Conservation (phyloP, 2,329 filamentous ascomycete species). For the Fusarium luffae region DNA sequence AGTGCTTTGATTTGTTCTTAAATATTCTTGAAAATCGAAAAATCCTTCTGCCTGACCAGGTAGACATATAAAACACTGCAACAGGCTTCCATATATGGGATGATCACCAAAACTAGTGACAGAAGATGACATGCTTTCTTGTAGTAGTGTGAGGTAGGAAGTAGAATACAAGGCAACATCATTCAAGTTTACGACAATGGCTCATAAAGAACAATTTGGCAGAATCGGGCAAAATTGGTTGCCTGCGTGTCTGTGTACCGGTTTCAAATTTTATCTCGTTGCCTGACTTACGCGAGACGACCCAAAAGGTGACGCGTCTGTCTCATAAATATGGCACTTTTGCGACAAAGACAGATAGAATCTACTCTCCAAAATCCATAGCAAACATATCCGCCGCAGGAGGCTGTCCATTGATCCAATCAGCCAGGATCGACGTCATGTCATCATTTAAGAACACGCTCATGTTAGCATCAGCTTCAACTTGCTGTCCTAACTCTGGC, state of each 20-base stretch:
- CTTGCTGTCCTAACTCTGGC: slow-evolving; percentile 5
- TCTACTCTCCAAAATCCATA: slow-evolving; percentile 25
- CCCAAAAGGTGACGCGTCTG: not conserved
- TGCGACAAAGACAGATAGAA: not conserved
- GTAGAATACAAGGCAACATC: not conserved
- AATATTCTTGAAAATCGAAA: rapidly evolving
- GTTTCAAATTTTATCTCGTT: not conserved
- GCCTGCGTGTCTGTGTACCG: not conserved
- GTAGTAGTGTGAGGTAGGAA: not conserved
- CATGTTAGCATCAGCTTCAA: not conserved
- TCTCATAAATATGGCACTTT: not conserved
- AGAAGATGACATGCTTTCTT: not conserved
- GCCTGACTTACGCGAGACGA: not conserved
- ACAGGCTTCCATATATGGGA: not conserved
- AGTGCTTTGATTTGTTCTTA: not conserved
- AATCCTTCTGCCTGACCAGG: slow-evolving; percentile 16
- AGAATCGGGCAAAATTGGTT: not conserved
- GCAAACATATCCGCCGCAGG: slow-evolving; percentile 29
- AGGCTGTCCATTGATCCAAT: slow-evolving; percentile 35
- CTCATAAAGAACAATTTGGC: not conserved
- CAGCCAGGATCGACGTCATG: slow-evolving; percentile 34
- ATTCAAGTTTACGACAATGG: not conserved
- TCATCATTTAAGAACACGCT: slow-evolving; percentile 20
- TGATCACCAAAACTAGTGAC: not conserved
- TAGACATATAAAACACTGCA: not conserved